Conservation (phyloP, 345 rosid species). For the Populus deltoides region DNA sequence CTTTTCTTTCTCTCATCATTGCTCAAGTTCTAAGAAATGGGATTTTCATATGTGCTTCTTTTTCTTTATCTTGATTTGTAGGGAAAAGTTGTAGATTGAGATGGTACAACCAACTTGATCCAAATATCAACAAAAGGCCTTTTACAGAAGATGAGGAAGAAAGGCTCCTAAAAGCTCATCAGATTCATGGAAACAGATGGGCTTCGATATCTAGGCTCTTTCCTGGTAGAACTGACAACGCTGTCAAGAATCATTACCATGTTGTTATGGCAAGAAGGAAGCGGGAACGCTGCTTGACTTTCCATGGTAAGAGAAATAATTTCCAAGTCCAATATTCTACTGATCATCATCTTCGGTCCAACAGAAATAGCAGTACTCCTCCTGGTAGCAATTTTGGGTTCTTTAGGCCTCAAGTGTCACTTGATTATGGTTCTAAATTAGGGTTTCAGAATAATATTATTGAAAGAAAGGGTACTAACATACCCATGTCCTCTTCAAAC, state of each 20-base stretch:
- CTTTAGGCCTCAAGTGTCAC: neutral
- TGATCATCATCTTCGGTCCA: neutral
- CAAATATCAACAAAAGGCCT: slow-evolving; percentile 28
- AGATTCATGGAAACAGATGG: slow-evolving; percentile 33
- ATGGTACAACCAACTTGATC: slow-evolving; percentile 40
- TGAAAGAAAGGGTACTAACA: neutral
- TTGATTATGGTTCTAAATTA: neutral
- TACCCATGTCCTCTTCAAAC: slow-evolving; percentile 14
- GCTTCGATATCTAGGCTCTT: slow-evolving; percentile 33
- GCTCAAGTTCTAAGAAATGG: slow-evolving; percentile 21
- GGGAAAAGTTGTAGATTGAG: slow-evolving; percentile 40
- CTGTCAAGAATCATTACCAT: slow-evolving; percentile 37
- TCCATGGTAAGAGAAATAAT: slow-evolving; percentile 11
- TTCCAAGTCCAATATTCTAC: neutral
- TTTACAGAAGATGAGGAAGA: slow-evolving; percentile 36
- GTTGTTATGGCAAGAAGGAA: slow-evolving; percentile 33
- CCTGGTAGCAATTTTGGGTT: slow-evolving; percentile 1
- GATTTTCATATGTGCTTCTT: neutral
- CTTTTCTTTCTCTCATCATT: neutral
- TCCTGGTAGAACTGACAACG: slow-evolving; percentile 36
- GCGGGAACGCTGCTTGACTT: neutral
- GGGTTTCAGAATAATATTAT: slow-evolving; percentile 6
- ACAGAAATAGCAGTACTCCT: neutral
- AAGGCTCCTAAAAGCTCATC: slow-evolving; percentile 27
- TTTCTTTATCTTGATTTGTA: slow-evolving; percentile 5